Base-by-base conservation (phyloP, 2,329 filamentous ascomycete species). In the Cryphonectria naterciae region DNA sequence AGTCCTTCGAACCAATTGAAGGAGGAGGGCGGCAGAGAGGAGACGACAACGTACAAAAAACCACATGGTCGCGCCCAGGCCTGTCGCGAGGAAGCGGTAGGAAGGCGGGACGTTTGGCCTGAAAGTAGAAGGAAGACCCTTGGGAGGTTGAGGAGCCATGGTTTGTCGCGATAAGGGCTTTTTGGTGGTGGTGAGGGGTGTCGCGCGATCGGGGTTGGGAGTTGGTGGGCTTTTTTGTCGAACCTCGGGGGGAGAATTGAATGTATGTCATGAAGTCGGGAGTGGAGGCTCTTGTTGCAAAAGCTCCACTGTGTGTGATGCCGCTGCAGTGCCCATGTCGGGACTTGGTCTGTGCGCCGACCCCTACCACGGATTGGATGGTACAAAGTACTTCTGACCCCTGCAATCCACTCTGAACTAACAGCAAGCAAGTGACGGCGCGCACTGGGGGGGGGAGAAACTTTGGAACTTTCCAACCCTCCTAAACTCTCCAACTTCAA, bases 11-110 rank as follows among this genome's bases (percentile, higher is more conserved):
- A 1, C 46, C 22, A 49, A 15, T 13, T 32, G 35, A 39, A 19
- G 25, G 17, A 22, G 13, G 22, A 19, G 25, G 17, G 37, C 1
- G 22, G 10, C 7, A 32, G 10, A 17, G 11, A 17, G 37, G 13
- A 17, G 22, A 70, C 35, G 62, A 71, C 64, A 72, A 85, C 92
- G 79, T 89, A 98, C 95, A 82, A 96, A 99, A 85, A 99, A 98
- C 96, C 96, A 99, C 96, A 98, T 99, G 84, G 92, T 93, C 69
- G 96, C 96, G 76, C 94, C 93, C 74, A 99, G 87, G 73, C 91
- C 93, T 61, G 94, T 98, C 63, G 93, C 95, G 71, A 91, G 88
- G 82, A 95, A 92, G 80, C 93, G 90, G 86, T 98, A 97, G 75
- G 97, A 79, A 66, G 82, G 81, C 54, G 84, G 83, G 73, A 87